Base-by-base conservation (phyloP, 1,284 basidiomycete genomes). In the Psilocybe mexicana region DNA sequence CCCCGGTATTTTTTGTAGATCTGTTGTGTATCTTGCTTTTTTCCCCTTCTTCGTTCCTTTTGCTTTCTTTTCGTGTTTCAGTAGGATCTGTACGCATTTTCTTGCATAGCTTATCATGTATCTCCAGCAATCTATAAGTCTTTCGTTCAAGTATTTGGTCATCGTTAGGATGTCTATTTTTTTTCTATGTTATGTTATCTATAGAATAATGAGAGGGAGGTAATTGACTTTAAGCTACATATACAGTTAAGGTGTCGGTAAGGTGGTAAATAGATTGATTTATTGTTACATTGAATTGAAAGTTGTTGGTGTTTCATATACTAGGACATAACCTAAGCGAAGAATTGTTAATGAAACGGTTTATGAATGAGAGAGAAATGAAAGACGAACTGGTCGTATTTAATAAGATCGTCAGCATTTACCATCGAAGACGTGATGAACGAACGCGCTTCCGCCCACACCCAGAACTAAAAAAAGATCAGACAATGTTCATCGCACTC, bases 361-460 rank as follows among this genome's bases (percentile, higher is more conserved):
- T 6, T 10, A 2, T 54, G n/a, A 12, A 33, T n/a, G 43, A 43
- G 14, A 47, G 2, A 6, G n/a, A 50, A 10, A 24, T 3, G 38
- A 40, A 18, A 35, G 42, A 2, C 36, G 10, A 57, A 91, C 90
- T 84, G 84, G 71, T 90, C 91, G 70, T 89, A 87, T 73, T 84
- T 87, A 25, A 93, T 76, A 55, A 92, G 73, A 51, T 94, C 88
- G 65, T 97, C 90, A 24, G 86, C 83, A 64, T 93, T 87, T 52
- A 87, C 82, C 43, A 90, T 80, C 2, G 90, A 88, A 6, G 89
- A 79, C 1, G 88, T 86, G n/a, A 90, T 92, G 54, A 96, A 79
- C 60, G 92, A 87, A 57, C 94, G 82, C 11, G 93, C 93, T 75
- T 98, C 95, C 54, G 95, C 79, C 84, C 87, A 94, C 18, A 96